phyloP scores from a whole-genome alignment of 148 eudicot genomes.

The Fagopyrum homotropicum region DNA sequence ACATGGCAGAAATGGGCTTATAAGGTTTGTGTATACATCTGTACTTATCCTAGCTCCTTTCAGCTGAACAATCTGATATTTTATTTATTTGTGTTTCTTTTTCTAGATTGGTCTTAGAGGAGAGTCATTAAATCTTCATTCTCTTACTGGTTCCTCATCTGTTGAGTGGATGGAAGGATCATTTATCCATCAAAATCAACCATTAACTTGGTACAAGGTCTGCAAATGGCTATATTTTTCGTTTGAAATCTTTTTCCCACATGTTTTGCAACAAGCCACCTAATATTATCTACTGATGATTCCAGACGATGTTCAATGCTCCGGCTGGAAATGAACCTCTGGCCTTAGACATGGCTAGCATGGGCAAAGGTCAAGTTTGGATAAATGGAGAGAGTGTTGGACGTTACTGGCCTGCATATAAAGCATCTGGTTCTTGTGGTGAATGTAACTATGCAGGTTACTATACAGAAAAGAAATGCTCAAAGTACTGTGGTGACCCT shows the following conservation, averaged over 20 bases:
- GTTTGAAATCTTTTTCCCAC: background rate
- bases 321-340: constrained; percentile 68
- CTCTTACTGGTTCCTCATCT: constrained; percentile 64
- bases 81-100: constrained; percentile 1
- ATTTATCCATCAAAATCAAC: constrained; percentile 46
- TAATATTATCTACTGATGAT: background rate
- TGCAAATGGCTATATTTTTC: constrained; percentile 13
- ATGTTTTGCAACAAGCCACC: no score
- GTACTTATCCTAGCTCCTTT: background rate
- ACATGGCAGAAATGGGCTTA: constrained; percentile 92
- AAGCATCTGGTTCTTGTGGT: constrained; percentile 56
- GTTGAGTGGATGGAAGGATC: constrained; percentile 74
- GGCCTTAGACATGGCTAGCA: constrained; percentile 67
- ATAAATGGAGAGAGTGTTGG: constrained; percentile 72
- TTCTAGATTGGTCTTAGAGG: constrained; percentile 81
- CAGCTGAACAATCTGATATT: background rate
- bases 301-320: constrained; percentile 54
- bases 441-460: constrained; percentile 64
- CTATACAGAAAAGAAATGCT: constrained; percentile 67
- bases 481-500: constrained; percentile 61
- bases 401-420: constrained; percentile 79
- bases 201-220: constrained; percentile 83
- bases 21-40: constrained; percentile 42
- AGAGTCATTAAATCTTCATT: constrained; percentile 72
- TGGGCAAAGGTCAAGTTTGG: constrained; percentile 93